These are phyloP conservation scores for Tylopilus intermedius DNA, from an alignment of 768 basidiomycete species.

Conservation along the genomic window DNA sequence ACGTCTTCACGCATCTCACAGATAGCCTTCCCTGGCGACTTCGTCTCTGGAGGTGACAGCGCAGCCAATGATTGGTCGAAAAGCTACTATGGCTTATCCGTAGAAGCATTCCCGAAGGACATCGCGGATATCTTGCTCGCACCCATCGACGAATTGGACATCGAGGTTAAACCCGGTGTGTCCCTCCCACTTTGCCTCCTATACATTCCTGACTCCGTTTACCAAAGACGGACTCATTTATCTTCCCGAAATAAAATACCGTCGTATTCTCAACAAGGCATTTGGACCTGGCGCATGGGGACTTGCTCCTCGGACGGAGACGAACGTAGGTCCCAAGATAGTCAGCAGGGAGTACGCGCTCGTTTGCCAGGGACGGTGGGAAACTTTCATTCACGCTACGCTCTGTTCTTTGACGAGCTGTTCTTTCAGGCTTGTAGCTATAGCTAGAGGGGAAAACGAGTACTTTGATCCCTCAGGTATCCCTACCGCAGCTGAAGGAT, in stretches of 20 bases:
- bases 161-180: constrained; percentile 93
- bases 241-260: constrained; percentile 95
- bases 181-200: not conserved
- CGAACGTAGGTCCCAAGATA: constrained; percentile 80
- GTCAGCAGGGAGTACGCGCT: constrained; percentile 94
- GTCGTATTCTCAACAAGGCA: constrained; percentile 84
- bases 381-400: not conserved
- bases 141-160: constrained; percentile 69
- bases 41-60: constrained; percentile 18
- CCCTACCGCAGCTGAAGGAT: constrained; percentile 89
- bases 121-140: constrained; percentile 66
- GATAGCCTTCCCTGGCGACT: constrained; percentile 27
- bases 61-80: constrained; percentile 76
- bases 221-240: constrained; percentile 82
- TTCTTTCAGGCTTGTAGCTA: constrained; percentile 66
- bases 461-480: constrained; percentile 91
- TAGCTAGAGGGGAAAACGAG: constrained; percentile 93
- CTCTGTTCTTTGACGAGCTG: not conserved
- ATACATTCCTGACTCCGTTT: not conserved
- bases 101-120: constrained; percentile 72
- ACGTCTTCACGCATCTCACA: constrained; percentile 12
- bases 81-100: constrained; percentile 77
- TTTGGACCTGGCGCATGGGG: constrained; percentile 99
- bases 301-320: constrained; percentile 87
- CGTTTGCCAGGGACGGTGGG: constrained; percentile 85